Evolutionary conservation across 2,329 filamentous ascomycete genomes (phyloP), one percentile per base, ranked within the genome.

Genomic region (Xylaria sp.): DNA sequence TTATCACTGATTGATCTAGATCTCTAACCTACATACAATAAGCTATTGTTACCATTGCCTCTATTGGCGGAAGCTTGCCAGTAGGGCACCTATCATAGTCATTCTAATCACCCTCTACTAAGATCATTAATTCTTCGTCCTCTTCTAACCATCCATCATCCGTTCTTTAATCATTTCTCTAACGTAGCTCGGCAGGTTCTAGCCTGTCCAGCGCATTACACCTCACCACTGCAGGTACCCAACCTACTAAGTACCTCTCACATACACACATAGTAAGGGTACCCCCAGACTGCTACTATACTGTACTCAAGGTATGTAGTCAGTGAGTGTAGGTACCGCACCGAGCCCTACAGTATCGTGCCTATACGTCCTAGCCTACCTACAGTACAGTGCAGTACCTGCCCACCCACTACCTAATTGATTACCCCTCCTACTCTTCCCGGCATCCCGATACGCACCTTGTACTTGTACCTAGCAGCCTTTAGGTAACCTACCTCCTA

Each of bases 341-440:
- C 7, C 34, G 34, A 37, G 34, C 34, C 34, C 34, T 37, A 37
- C 34, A 37, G 34, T 37, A 37, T 6, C 34, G 10, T 8, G 10
- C 34, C 15, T n/a, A 34, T 61, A 52, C 58, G 31, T 52, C 20
- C 37, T 50, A 51, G n/a, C 52, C 52, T 7, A 37, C 51, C 28
- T n/a, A 37, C 5, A 37, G 34, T 37, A 37, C 34, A 37, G 34
- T 37, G 10, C 18, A 12, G 15, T 58, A 65, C n/a, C 52, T 64
- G 58, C 41, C 20, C 57, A 57, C 18, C n/a, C 31, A 55, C 37
- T 34, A 58, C 56, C 39, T 58, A 50, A 59, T 41, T 61, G 39
- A 59, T 54, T 72, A 70, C 69, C 69, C 69, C 69, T 70, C 69
- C 69, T 72, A 71, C 69, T 67, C 67, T 65, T 67, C 69, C 69